A percentile compares a stretch with the other conserved stretches of the same genome.
Evolutionary conservation across 2,329 filamentous ascomycete species (phyloP).

Genomic region (Pestalotiopsis sp.): DNA sequence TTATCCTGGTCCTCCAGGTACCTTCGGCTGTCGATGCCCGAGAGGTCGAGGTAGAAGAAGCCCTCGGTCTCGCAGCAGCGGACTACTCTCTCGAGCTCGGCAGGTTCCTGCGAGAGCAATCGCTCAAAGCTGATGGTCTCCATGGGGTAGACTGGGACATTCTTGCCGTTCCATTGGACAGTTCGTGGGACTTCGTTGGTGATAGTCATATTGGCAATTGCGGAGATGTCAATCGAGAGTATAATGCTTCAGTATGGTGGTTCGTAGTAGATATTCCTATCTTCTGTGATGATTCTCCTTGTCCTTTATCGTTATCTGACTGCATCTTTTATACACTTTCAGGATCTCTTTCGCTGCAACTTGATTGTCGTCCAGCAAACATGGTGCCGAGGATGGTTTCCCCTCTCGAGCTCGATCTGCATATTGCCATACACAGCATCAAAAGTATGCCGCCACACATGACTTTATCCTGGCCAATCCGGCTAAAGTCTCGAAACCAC

Average conservation of each 20-base stretch:
- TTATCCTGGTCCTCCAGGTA: conserved; percentile 56
- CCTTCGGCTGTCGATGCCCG: conserved; percentile 54
- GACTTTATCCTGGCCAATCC: neutral
- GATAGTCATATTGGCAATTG: conserved; percentile 37
- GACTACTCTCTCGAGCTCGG: conserved; percentile 54
- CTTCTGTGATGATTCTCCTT: neutral
- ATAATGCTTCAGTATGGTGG: neutral
- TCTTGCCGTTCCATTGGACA: conserved; percentile 51
- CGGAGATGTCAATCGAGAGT: neutral
- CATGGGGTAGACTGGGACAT: conserved; percentile 53
- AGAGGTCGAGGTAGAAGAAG: conserved; percentile 59
- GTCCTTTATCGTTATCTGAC: neutral
- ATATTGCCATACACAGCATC: neutral
- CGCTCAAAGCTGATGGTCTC: conserved; percentile 54
- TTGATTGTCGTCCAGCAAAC: neutral
- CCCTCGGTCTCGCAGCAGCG: conserved; percentile 52
- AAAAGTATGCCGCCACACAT: neutral
- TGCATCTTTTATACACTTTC: neutral
- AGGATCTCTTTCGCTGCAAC: neutral
- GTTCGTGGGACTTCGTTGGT: conserved; percentile 43
- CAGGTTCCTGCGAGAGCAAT: conserved; percentile 56
- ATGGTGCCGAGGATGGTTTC: neutral
- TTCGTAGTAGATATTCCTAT: neutral
- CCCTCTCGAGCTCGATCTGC: neutral
- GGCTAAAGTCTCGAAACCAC: conserved; percentile 1